These are phyloP conservation scores for Alternaria postmessia DNA, from an alignment of 2,329 filamentous ascomycete species.

Conservation along the genomic window DNA sequence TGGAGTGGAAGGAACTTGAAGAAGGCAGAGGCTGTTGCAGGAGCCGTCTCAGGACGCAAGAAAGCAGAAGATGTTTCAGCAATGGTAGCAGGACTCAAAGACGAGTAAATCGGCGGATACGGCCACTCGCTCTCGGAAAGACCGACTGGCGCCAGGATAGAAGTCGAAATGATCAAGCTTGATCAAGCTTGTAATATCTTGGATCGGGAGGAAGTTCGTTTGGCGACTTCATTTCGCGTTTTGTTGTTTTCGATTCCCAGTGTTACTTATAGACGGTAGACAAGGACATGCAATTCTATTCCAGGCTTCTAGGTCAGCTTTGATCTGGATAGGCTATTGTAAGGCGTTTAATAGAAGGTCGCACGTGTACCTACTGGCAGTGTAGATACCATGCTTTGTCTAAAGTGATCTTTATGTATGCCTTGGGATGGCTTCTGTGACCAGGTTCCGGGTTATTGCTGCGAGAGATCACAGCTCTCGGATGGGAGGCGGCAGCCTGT, in stretches of 20 bases:
- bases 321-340: neutral
- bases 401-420: neutral
- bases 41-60: neutral
- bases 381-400: neutral
- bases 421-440: neutral
- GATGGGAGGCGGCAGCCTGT: neutral
- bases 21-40: neutral
- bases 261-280: neutral
- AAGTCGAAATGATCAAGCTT: neutral
- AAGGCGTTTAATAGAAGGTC: neutral
- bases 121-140: too few relatives aligned
- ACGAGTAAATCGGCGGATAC: neutral
- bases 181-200: neutral
- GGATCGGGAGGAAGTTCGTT: rapidly evolving
- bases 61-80: neutral
- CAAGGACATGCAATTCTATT: neutral
- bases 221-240: neutral
- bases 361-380: too few relatives aligned
- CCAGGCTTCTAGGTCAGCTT: neutral
- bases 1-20: slow-evolving; percentile 26
- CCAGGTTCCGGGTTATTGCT: neutral
- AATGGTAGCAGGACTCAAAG: neutral
- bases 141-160: neutral
- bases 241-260: slow-evolving; percentile 5
- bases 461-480: neutral